These are phyloP conservation scores for Lachnellula subtilissima DNA, from an alignment of 2,329 filamentous ascomycete genomes.

Conservation along the genomic window DNA sequence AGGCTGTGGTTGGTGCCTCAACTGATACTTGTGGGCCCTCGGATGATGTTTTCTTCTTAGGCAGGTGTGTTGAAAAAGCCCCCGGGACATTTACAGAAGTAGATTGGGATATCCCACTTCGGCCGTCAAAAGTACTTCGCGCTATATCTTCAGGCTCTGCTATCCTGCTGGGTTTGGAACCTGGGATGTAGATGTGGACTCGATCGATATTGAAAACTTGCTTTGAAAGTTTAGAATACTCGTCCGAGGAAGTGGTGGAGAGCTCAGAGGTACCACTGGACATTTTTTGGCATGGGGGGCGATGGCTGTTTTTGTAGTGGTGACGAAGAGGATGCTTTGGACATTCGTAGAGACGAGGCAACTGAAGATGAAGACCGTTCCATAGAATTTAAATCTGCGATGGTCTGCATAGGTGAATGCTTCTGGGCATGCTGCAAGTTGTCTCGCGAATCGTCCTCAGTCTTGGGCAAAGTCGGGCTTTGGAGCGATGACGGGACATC, in stretches of 20 bases:
- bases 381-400: background rate
- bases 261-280: slow-evolving; percentile 23
- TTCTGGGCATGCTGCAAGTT: slow-evolving; percentile 26
- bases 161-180: slow-evolving; percentile 1
- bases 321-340: slow-evolving; percentile 8
- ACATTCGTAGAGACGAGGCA: slow-evolving; percentile 4
- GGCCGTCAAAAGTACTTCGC: slow-evolving; percentile 18
- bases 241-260: slow-evolving; percentile 26
- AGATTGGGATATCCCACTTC: slow-evolving; percentile 25
- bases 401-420: slow-evolving; percentile 1
- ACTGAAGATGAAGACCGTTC: slow-evolving; percentile 6
- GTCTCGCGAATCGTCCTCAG: slow-evolving; percentile 12
- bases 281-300: slow-evolving; percentile 19
- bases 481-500: slow-evolving; percentile 10
- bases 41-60: slow-evolving; percentile 9
- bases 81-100: slow-evolving; percentile 53
- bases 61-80: slow-evolving; percentile 50
- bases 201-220: slow-evolving; percentile 33
- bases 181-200: slow-evolving; percentile 32
- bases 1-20: background rate
- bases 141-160: slow-evolving; percentile 8
- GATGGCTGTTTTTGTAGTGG: slow-evolving; percentile 4
- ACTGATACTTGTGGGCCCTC: background rate
- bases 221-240: slow-evolving; percentile 29
- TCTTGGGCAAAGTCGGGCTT: slow-evolving; percentile 14